phyloP scores from a whole-genome alignment of 495 filamentous ascomycete genomes.

The Aspergillus coremiiformis region DNA sequence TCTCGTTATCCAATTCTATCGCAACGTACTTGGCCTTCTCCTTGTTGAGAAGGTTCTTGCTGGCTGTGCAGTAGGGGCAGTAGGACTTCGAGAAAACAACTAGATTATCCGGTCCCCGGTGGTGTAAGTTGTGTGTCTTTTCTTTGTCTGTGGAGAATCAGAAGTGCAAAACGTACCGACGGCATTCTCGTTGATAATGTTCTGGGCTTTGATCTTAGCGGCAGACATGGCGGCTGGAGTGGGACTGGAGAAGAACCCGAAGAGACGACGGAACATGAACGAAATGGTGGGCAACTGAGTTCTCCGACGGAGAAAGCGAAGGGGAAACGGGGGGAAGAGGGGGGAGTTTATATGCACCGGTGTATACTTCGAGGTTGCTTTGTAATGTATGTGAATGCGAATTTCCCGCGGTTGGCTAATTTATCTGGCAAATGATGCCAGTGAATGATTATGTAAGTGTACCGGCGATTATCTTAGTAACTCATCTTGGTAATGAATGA shows the following conservation, averaged over 20 bases:
- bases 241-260: conserved; percentile 51
- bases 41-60: conserved; percentile 64
- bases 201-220: conserved; percentile 78
- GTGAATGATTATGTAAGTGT: conserved; percentile 18
- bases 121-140: neutral
- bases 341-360: neutral
- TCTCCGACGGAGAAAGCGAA: conserved; percentile 1
- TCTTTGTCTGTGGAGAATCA: neutral
- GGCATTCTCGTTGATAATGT: conserved; percentile 83
- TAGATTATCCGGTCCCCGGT: conserved; percentile 22
- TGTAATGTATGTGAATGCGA: too few species aligned
- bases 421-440: conserved; percentile 20
- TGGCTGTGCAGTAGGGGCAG: conserved; percentile 88
- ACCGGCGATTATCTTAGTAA: neutral
- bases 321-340: neutral
- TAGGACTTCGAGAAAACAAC: conserved; percentile 95
- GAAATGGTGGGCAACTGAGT: conserved; percentile 51
- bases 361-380: too few species aligned
- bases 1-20: conserved; percentile 79
- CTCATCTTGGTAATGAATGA: neutral
- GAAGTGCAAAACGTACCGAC: conserved; percentile 57
- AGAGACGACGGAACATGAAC: conserved; percentile 71
- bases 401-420: neutral
- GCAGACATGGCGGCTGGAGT: conserved; percentile 67
- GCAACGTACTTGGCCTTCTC: conserved; percentile 63